These are phyloP conservation scores for Talaromyces nanjingensis DNA, from an alignment of 495 filamentous ascomycete species.

Conservation along the genomic window DNA sequence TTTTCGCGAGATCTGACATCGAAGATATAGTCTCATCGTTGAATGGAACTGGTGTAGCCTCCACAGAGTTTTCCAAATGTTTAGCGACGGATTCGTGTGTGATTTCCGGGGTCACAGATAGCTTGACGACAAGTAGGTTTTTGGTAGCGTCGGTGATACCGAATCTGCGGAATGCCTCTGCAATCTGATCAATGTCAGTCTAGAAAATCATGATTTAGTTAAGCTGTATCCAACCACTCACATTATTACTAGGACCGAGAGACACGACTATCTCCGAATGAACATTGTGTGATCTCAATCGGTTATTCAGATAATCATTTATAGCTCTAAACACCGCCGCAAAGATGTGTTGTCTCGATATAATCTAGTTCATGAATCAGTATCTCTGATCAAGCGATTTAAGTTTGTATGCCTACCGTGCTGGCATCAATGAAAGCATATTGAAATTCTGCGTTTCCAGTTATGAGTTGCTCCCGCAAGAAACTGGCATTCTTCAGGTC, in stretches of 20 bases:
- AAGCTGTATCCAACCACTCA: conserved; percentile 21
- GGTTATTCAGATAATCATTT: conserved; percentile 52
- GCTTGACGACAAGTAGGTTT: conserved; percentile 69
- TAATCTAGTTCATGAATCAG: conserved; percentile 31
- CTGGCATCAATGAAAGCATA: conserved; percentile 90
- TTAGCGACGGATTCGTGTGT: conserved; percentile 47
- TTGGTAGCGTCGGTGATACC: conserved; percentile 67
- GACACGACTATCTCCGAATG: conserved; percentile 90
- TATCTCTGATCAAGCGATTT: not conserved
- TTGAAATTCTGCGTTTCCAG: conserved; percentile 74
- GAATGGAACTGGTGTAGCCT: conserved; percentile 56
- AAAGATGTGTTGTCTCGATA: conserved; percentile 64
- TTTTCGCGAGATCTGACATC: conserved; percentile 57
- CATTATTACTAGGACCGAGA: conserved; percentile 80
- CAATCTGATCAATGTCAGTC: conserved; percentile 55
- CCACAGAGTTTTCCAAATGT: conserved; percentile 55
- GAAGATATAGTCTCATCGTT: conserved; percentile 52
- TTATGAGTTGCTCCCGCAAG: conserved; percentile 72
- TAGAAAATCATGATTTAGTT: not conserved
- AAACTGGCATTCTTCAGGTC: conserved; percentile 69
- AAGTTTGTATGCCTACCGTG: conserved; percentile 38
- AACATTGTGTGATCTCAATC: conserved; percentile 74
- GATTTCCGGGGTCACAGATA: conserved; percentile 41
- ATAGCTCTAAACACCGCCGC: conserved; percentile 74
- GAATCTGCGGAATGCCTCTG: conserved; percentile 82